Evolutionary conservation across 2,329 filamentous ascomycete genomes (phyloP).

Genomic region (Salinomyces thailandicus): DNA sequence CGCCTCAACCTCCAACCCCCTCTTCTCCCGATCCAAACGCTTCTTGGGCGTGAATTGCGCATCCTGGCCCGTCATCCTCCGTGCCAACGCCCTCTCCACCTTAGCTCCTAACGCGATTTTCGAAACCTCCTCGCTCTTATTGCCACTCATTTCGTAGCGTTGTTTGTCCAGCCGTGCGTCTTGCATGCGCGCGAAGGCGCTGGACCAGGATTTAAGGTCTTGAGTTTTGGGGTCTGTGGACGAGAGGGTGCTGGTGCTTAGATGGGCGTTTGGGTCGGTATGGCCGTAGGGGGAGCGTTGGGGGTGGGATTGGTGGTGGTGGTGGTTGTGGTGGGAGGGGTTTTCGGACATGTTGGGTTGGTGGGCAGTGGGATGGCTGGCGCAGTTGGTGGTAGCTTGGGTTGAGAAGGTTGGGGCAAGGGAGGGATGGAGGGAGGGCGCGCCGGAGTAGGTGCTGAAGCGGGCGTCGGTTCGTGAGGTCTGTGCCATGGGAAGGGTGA

Average conservation of each 20-base stretch:
- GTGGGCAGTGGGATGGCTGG: slow-evolving; percentile 13
- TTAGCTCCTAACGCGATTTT: slow-evolving; percentile 85
- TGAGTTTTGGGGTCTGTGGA: slow-evolving; percentile 42
- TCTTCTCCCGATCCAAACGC: slow-evolving; percentile 10
- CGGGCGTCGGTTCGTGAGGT: slow-evolving; percentile 27
- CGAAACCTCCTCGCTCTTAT: slow-evolving; percentile 72
- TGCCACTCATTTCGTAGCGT: slow-evolving; percentile 65
- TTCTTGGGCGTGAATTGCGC: slow-evolving; percentile 53
- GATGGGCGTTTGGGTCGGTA: slow-evolving; percentile 10
- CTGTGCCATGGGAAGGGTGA: not conserved
- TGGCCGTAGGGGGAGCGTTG: slow-evolving; percentile 10
- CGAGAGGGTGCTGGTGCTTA: slow-evolving; percentile 20
- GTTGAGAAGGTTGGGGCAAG: slow-evolving; percentile 33
- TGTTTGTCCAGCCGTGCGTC: slow-evolving; percentile 77
- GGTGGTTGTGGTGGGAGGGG: too few relatives aligned
- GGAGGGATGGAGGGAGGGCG: slow-evolving; percentile 42
- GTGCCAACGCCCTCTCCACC: slow-evolving; percentile 73
- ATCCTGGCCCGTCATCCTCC: slow-evolving; percentile 81
- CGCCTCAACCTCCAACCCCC: slow-evolving; percentile 12
- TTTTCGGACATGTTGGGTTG: too few relatives aligned
- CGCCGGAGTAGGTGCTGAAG: slow-evolving; percentile 41
- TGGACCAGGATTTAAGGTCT: slow-evolving; percentile 66
- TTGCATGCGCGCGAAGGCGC: slow-evolving; percentile 75
- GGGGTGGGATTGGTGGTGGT: not conserved
- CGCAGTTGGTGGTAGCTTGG: slow-evolving; percentile 17